phyloP scores from a whole-genome alignment of 768 basidiomycete species.

The Ramaria sp. region DNA sequence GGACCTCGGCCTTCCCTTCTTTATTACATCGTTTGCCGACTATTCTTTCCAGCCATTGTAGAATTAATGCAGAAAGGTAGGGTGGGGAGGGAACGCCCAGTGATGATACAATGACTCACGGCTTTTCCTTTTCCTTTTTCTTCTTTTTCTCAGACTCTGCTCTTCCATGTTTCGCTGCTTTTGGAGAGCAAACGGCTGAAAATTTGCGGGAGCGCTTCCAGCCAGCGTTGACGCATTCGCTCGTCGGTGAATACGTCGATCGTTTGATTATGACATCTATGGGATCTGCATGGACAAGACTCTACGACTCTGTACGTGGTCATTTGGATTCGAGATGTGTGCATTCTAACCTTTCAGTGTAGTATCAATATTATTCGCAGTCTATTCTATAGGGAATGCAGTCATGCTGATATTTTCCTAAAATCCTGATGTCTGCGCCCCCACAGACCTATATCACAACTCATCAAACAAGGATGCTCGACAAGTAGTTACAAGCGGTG shows the following conservation, averaged over 20 bases:
- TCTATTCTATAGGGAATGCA: slow-evolving; percentile 51
- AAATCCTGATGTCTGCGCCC: neutral
- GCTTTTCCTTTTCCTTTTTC: too few relatives aligned
- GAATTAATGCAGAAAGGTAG: slow-evolving; percentile 96
- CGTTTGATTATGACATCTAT: slow-evolving; percentile 81
- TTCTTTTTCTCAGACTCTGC: too few relatives aligned
- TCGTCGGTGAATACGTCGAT: slow-evolving; percentile 85
- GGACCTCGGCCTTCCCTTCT: slow-evolving; percentile 4
- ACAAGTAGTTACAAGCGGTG: neutral
- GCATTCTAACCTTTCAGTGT: slow-evolving; percentile 4
- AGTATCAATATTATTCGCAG: slow-evolving; percentile 95
- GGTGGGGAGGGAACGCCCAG: slow-evolving; percentile 10
- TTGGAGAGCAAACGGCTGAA: slow-evolving; percentile 83
- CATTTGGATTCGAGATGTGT: neutral
- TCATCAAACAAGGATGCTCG: neutral
- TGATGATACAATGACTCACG: neutral
- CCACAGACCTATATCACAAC: neutral
- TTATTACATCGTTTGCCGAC: too few relatives aligned
- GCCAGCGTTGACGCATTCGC: slow-evolving; percentile 72
- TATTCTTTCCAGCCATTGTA: slow-evolving; percentile 59
- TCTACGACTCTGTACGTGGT: slow-evolving; percentile 82
- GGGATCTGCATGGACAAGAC: slow-evolving; percentile 87
- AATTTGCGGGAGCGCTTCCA: slow-evolving; percentile 91
- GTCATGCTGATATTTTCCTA: neutral
- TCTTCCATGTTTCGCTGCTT: slow-evolving; percentile 81